A percentile compares a stretch with the other conserved stretches of the same genome.
Evolutionary conservation across 495 filamentous ascomycete species (phyloP).

Genomic region (Trichoderma reesei): DNA sequence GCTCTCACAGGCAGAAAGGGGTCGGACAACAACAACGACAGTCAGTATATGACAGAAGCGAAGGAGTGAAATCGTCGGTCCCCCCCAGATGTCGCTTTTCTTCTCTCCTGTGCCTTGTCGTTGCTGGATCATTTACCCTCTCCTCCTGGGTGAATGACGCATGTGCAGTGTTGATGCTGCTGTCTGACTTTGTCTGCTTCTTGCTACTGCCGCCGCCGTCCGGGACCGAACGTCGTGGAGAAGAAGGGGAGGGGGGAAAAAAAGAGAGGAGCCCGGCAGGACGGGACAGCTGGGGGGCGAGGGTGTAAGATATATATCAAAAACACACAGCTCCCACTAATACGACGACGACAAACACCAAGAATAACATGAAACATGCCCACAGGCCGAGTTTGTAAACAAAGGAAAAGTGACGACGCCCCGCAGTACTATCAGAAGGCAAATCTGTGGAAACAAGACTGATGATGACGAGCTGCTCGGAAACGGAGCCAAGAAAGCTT

Average conservation of each 20-base stretch:
- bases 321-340: neutral
- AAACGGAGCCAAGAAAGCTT: neutral
- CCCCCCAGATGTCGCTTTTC: neutral
- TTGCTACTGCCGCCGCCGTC: neutral
- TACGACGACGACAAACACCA: no score
- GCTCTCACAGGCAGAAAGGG: no score
- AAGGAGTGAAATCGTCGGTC: no score
- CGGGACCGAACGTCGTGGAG: slow-evolving; percentile 6
- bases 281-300: neutral
- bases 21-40: no score
- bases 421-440: neutral
- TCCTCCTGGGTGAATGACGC: neutral
- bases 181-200: neutral
- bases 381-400: no score
- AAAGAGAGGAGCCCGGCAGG: neutral
- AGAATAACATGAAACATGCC: no score
- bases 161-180: neutral
- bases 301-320: neutral
- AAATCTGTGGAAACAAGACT: neutral
- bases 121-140: neutral
- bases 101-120: neutral
- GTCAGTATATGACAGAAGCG: no score
- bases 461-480: neutral
- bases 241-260: neutral
- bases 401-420: no score